A percentile compares a stretch with the other conserved stretches of the same genome.
Conservation (phyloP, 805 yeast genomes). For the Yueomyces sinensis region DNA sequence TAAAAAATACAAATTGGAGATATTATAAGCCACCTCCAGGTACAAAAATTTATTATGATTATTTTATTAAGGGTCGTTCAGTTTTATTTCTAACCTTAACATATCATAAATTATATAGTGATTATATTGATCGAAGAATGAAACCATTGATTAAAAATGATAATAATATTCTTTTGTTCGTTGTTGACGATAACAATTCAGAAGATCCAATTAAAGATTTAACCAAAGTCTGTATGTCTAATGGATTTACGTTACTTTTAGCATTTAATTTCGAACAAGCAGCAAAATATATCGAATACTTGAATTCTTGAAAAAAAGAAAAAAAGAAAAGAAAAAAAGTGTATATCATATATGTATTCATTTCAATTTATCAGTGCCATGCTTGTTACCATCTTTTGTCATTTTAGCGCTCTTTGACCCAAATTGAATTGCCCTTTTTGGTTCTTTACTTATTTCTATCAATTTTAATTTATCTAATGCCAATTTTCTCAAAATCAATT, state of each 20-base stretch:
- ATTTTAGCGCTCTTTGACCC: conserved; percentile 94
- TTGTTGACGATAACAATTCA: conserved; percentile 52
- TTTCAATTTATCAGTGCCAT: conserved; percentile 52
- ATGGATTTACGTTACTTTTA: conserved; percentile 28
- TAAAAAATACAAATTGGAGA: conserved; percentile 44
- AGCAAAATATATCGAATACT: conserved; percentile 29
- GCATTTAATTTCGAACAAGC: conserved; percentile 41
- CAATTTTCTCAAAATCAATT: conserved; percentile 45
- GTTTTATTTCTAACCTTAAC: conserved; percentile 53
- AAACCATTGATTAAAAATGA: conserved; percentile 27
- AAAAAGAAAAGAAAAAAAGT: neutral
- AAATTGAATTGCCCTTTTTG: conserved; percentile 91
- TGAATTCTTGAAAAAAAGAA: conserved; percentile 12
- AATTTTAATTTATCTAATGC: conserved; percentile 39
- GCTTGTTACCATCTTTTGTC: conserved; percentile 60
- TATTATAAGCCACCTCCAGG: conserved; percentile 26
- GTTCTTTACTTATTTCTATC: conserved; percentile 49
- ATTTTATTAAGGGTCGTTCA: conserved; percentile 43
- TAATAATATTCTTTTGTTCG: conserved; percentile 42
- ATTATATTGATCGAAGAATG: conserved; percentile 51
- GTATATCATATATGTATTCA: neutral
- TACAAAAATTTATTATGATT: conserved; percentile 42
- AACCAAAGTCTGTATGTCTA: conserved; percentile 28
- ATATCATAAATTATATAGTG: conserved; percentile 67
- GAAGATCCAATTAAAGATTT: conserved; percentile 31